Base-by-base conservation (phyloP, 106 monocot genomes). In the Triglochin maritima region DNA sequence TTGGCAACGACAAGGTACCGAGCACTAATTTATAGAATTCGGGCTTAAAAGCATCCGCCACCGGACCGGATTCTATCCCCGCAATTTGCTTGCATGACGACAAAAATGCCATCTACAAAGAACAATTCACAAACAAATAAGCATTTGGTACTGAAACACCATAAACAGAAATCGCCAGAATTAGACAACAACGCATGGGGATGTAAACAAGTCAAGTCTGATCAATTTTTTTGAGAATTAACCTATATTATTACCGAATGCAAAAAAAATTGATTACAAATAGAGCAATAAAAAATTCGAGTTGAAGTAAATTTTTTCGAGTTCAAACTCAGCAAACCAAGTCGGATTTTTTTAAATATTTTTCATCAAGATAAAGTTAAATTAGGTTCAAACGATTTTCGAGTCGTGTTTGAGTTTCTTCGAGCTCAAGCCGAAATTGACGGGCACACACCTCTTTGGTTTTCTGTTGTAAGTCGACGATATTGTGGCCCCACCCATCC, bases 361-460 rank as follows among this genome's bases (percentile, higher is more conserved):
- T n/a, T n/a, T n/a, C n/a, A n/a, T n/a, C n/a, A n/a, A n/a, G n/a
- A n/a, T n/a, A n/a, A n/a, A n/a, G n/a, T n/a, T n/a, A n/a, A n/a
- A n/a, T n/a, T n/a, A n/a, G n/a, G n/a, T n/a, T n/a, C n/a, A n/a
- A n/a, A n/a, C n/a, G n/a, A n/a, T n/a, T n/a, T n/a, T n/a, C n/a
- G n/a, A n/a, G n/a, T n/a, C n/a, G n/a, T n/a, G n/a, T n/a, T n/a
- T n/a, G n/a, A n/a, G n/a, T n/a, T n/a, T n/a, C n/a, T n/a, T n/a
- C n/a, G n/a, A n/a, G n/a, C n/a, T n/a, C n/a, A n/a, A n/a, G n/a
- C n/a, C n/a, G n/a, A n/a, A n/a, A n/a, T n/a, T n/a, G n/a, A n/a
- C n/a, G n/a, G n/a, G n/a, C n/a, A n/a, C n/a, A n/a, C n/a, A n/a
- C 96, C 88, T 98, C 84, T 65, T 88, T 98, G 59, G 91, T 90